Base-by-base conservation (phyloP, 352 stramenopile genomes). In the Phytophthora hibernalis region DNA sequence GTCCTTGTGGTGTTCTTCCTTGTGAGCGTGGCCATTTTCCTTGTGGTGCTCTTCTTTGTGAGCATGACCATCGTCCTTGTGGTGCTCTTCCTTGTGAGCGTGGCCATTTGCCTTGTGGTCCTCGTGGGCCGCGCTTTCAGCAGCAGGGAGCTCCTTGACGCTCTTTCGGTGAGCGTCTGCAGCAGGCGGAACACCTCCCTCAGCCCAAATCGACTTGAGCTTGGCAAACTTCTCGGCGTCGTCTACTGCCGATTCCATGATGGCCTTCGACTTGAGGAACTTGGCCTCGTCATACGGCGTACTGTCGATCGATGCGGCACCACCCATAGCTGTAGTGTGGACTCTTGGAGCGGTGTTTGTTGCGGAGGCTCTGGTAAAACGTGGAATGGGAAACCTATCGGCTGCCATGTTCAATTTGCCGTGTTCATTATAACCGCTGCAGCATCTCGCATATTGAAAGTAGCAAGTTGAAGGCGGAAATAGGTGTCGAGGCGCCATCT, bases 221-320 rank as follows among this genome's bases (percentile, higher is more conserved):
- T 90, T 84, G 58, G 77, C 54, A 31, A 92, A 92, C 60, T 92
- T 90, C 22, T 92, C 83, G 1, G 81, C 71, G 35, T 92, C 83
- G 47, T 92, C 76, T 3, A 56, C 68, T 0, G 16, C n/a, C 3
- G 79, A 87, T 28, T 87, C 83, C 81, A 92, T 90, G 50, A 92
- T 67, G 10, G 51, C 68, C 70, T 89, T 90, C 24, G 83, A 90
- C 70, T 92, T 47, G 40, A 83, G 72, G 74, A 90, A 92, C 72
- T 92, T 90, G 65, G 30, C 44, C 21, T 83, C 59, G 42, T 92
- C 79, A 60, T 87, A 92, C 52, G 70, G 65, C 16, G 83, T 77
- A 55, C 73, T 73, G 66, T 90, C 77, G 53, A 92, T 87, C 16
- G 81, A 89, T 42, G 53, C 52, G 24, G 66, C 77, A 13, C 70